Evolutionary conservation across 768 basidiomycete species (phyloP), one percentile per base, ranked within the genome.

Genomic region (Cyclocybe cylindracea): DNA sequence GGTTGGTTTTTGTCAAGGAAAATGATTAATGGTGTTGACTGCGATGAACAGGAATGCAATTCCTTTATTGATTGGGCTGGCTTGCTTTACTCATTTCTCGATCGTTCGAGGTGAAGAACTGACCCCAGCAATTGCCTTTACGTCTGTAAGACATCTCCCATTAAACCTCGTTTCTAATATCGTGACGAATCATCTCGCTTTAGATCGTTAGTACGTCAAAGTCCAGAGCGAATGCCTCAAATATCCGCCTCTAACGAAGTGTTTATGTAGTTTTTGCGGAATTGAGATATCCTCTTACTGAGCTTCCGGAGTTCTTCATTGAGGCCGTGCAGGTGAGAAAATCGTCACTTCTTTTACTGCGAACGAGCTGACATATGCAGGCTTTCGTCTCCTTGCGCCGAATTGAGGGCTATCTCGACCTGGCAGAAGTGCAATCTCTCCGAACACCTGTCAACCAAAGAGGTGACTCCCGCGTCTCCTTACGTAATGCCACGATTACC

Each of bases 241-340:
- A 11, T n/a, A 29, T 33, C 11, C 9, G 11, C 24, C 31, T 50
- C 34, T 10, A 13, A 35, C 19, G 7, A 24, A 24, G 24, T 14
- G 39, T 48, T 7, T 29, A 34, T n/a, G n/a, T 46, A 83, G 92
- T 96, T 14, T 95, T 96, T 70, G 78, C 79, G 46, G 91, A 94
- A 69, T 84, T 96, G 79, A 88, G 89, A 62, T 95, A 87, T 58
- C 91, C 89, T 5, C 78, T 96, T 48, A 93, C 87, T 59, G 89
- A 88, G 1, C 78, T 97, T 5, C 94, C 94, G 0, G 93, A 95
- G 66, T 93, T 91, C 0, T 85, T 95, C 62, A 92, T 97, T 67
- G 91, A 92, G 61, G 78, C 91, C 73, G 76, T 96, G 6, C 94
- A 97, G 73, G 87, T 84, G 46, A 39, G 63, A 44, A 11, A 10